Conservation (phyloP, 2,329 filamentous ascomycete species). For the Aspergillus amoenus region DNA sequence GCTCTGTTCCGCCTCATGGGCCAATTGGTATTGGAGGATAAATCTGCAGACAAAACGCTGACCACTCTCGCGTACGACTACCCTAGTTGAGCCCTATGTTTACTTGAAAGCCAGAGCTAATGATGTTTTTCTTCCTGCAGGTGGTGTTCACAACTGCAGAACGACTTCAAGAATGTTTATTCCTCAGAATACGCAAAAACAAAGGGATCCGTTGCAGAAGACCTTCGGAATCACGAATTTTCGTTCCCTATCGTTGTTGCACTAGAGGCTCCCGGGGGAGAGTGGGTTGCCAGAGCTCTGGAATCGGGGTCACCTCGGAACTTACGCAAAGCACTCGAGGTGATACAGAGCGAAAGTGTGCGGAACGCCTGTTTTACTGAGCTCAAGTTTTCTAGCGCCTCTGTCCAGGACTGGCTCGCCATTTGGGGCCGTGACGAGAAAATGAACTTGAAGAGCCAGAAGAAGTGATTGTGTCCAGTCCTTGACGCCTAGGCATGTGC, state of each 20-base stretch:
- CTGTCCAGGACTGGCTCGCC: constrained; percentile 22
- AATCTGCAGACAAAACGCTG: constrained; percentile 18
- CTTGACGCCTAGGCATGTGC: neutral
- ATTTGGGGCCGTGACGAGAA: constrained; percentile 27
- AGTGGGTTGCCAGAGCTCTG: constrained; percentile 17
- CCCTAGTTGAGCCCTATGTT: neutral
- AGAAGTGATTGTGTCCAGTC: neutral
- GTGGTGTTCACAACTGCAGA: constrained; percentile 24
- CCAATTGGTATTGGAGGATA: constrained; percentile 18
- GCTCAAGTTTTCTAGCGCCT: constrained; percentile 12
- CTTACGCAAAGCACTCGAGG: constrained; percentile 17
- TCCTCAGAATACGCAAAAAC: constrained; percentile 22
- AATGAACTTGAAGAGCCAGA: constrained; percentile 18
- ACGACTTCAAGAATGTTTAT: constrained; percentile 26
- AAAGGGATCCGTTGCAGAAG: constrained; percentile 22
- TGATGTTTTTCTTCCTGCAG: constrained; percentile 3
- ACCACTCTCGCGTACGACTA: constrained; percentile 18
- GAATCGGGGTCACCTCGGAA: constrained; percentile 16
- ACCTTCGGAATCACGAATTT: constrained; percentile 21
- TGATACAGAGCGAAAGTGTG: constrained; percentile 18
- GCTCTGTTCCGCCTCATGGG: constrained; percentile 22
- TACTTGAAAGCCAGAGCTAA: neutral
- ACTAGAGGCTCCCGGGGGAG: constrained; percentile 16
- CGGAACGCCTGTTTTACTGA: constrained; percentile 16
- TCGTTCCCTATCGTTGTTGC: constrained; percentile 23